Evolutionary conservation across 495 filamentous ascomycete genomes (phyloP).

Genomic region (Bacidia rubella): DNA sequence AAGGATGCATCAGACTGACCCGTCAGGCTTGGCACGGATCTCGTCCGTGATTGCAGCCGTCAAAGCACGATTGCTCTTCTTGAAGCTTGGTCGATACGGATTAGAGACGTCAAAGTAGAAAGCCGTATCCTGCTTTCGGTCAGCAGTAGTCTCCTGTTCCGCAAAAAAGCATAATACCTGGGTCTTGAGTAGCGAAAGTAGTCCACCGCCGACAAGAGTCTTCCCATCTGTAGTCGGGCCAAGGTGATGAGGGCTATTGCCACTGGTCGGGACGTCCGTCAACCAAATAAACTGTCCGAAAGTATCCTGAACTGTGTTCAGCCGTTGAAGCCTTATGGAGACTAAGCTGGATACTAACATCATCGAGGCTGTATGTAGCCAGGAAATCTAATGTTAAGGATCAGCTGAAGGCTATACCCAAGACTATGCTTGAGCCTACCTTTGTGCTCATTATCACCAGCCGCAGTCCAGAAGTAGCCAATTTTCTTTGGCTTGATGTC

Average conservation of each 20-base stretch:
- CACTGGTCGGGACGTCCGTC: constrained; percentile 45
- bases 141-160: neutral
- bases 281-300: constrained; percentile 46
- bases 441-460: constrained; percentile 45
- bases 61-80: constrained; percentile 43
- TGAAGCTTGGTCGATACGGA: constrained; percentile 44
- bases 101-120: constrained; percentile 49
- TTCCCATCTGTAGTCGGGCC: constrained; percentile 45
- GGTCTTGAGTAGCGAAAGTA: constrained; percentile 48
- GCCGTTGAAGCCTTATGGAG: neutral
- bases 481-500: constrained; percentile 52
- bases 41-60: constrained; percentile 48
- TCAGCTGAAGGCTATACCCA: neutral
- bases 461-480: constrained; percentile 50
- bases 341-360: constrained; percentile 32
- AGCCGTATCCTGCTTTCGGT: constrained; percentile 34
- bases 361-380: constrained; percentile 45
- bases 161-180: constrained; percentile 21
- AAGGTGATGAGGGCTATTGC: constrained; percentile 50
- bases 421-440: constrained; percentile 6
- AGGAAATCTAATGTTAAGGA: constrained; percentile 34
- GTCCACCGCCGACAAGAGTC: constrained; percentile 43
- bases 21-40: constrained; percentile 44
- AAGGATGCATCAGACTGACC: neutral
- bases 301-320: constrained; percentile 30